These are phyloP conservation scores for Calonectria montana DNA, from an alignment of 2,329 filamentous ascomycete genomes.

Conservation along the genomic window DNA sequence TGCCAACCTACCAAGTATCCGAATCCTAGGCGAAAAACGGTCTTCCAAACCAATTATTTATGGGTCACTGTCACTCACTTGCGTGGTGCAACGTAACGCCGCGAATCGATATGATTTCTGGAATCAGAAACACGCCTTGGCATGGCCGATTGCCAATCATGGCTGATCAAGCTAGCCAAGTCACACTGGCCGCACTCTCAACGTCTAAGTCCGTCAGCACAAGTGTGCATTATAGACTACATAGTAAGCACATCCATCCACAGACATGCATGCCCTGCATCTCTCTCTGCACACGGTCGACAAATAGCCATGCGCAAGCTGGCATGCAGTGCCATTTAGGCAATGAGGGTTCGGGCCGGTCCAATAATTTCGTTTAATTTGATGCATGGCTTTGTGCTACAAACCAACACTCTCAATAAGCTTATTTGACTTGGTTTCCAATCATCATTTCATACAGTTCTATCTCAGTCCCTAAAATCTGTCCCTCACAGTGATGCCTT, in stretches of 20 bases:
- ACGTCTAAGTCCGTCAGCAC: background rate
- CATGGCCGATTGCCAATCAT: conserved; percentile 4
- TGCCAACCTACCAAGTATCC: background rate
- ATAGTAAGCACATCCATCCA: background rate
- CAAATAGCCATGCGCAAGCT: background rate
- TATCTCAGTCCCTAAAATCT: background rate
- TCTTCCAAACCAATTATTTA: background rate
- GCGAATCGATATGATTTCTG: background rate
- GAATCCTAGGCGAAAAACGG: conserved; percentile 1
- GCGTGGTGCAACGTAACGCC: background rate
- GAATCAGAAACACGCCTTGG: conserved; percentile 6
- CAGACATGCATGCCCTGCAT: background rate
- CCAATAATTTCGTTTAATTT: conserved; percentile 4
- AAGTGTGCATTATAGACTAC: too few relatives aligned
- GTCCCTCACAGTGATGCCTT: conserved; percentile 43
- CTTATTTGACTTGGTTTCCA: conserved; percentile 10
- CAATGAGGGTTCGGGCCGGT: background rate
- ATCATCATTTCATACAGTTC: conserved; percentile 8
- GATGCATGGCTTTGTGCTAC: background rate
- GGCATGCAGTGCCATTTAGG: background rate
- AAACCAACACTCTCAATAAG: background rate
- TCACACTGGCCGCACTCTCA: background rate
- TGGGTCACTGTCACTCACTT: background rate
- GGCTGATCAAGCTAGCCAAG: background rate
- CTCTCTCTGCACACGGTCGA: background rate